Evolutionary conservation across 2,329 filamentous ascomycete genomes (phyloP).

Genomic region (Xylariaceae sp.): DNA sequence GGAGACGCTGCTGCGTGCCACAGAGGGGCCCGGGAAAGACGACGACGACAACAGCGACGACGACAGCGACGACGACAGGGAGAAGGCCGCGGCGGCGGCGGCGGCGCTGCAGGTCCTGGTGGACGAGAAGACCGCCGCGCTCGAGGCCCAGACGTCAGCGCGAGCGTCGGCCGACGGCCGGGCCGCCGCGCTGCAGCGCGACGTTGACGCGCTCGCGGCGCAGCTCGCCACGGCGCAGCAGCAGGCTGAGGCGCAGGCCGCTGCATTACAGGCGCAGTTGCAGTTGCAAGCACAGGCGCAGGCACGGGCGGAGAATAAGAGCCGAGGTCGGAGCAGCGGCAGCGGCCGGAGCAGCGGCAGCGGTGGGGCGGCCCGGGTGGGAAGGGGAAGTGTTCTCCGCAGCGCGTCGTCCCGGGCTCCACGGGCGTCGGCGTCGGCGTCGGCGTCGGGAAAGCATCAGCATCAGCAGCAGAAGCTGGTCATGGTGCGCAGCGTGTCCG

Average conservation of each 20-base stretch:
- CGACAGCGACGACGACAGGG: too few species aligned
- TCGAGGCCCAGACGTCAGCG: conserved; percentile 13
- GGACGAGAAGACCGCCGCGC: conserved; percentile 14
- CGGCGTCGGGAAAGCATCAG: conserved; percentile 9
- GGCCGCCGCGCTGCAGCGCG: conserved; percentile 14
- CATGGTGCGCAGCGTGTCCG: conserved; percentile 19
- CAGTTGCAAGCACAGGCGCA: too few species aligned
- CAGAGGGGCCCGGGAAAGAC: conserved; percentile 13
- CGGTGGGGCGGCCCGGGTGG: too few species aligned
- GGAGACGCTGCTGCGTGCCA: conserved; percentile 13
- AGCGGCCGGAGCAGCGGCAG: too few species aligned
- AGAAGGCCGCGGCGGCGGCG: too few species aligned
- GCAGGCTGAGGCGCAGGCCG: conserved; percentile 8
- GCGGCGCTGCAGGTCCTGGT: conserved; percentile 13
- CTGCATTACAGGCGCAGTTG: conserved; percentile 15
- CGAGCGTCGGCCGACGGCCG: conserved; percentile 13
- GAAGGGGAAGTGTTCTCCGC: too few species aligned
- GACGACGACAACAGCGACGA: conserved; percentile 15
- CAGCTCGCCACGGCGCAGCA: conserved; percentile 4
- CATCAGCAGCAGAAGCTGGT: conserved; percentile 20
- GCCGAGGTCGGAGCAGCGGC: too few species aligned
- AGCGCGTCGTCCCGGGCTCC: too few species aligned
- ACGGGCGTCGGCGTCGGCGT: too few species aligned
- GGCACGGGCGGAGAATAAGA: too few species aligned
- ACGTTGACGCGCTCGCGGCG: conserved; percentile 15